Conservation (phyloP, 345 rosid genomes). For the Draba incana region DNA sequence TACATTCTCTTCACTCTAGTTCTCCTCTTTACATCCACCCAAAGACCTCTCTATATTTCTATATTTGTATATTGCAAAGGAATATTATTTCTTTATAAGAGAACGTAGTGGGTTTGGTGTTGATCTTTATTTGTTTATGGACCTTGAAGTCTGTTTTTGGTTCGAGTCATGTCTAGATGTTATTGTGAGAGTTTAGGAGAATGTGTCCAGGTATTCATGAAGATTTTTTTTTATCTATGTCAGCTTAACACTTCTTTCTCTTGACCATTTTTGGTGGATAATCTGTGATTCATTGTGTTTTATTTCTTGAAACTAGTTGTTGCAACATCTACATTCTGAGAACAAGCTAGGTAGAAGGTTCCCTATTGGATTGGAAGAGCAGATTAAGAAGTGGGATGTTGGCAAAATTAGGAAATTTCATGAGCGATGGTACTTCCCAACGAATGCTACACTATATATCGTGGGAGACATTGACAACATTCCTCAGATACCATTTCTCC, state of each 20-base stretch:
- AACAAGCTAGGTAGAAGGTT: slow-evolving; percentile 97
- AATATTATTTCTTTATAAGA: slow-evolving; percentile 4
- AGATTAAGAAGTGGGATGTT: slow-evolving; percentile 98
- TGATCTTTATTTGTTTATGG: slow-evolving; percentile 21
- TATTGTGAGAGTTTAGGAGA: slow-evolving; percentile 16
- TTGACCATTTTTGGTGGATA: slow-evolving; percentile 21
- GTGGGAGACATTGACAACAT: slow-evolving; percentile 91
- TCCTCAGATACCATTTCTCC: slow-evolving; percentile 63
- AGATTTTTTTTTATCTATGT: slow-evolving; percentile 38
- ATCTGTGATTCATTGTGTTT: slow-evolving; percentile 14
- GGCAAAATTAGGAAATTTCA: slow-evolving; percentile 98
- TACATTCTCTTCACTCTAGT: slow-evolving; percentile 9
- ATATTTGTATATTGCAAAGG: neutral
- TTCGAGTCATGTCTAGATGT: slow-evolving; percentile 22
- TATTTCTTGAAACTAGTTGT: slow-evolving; percentile 57
- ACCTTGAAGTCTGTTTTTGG: slow-evolving; percentile 18
- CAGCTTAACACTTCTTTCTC: slow-evolving; percentile 24
- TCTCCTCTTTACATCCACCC: slow-evolving; percentile 6
- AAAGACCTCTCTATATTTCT: neutral
- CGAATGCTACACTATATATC: slow-evolving; percentile 91
- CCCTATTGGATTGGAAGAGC: slow-evolving; percentile 98
- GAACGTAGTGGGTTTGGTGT: slow-evolving; percentile 4
- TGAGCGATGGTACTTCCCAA: slow-evolving; percentile 99
- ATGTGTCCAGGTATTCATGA: slow-evolving; percentile 58
- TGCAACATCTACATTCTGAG: slow-evolving; percentile 97